A percentile compares a stretch with the other conserved stretches of the same genome.
phyloP scores from a whole-genome alignment of 2,329 filamentous ascomycete genomes.

The Lecanicillium sp. region DNA sequence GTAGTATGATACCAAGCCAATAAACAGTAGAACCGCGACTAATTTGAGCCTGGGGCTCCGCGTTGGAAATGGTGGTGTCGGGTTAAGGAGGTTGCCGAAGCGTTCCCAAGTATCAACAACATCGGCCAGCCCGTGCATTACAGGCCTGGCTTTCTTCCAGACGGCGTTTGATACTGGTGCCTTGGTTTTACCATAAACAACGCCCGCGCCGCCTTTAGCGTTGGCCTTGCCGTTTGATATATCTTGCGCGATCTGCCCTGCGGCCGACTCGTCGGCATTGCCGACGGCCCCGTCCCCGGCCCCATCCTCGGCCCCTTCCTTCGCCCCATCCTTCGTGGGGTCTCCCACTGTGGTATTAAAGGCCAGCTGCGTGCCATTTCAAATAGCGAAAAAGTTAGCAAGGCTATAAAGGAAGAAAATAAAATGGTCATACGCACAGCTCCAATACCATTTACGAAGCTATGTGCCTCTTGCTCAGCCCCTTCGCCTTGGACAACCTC shows the following conservation, averaged over 20 bases:
- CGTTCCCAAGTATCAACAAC: constrained; percentile 45
- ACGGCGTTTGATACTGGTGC: constrained; percentile 69
- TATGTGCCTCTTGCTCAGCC: constrained; percentile 71
- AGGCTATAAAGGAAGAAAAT: neutral
- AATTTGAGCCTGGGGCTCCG: constrained; percentile 48
- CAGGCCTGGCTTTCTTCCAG: constrained; percentile 67
- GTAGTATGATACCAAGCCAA: neutral
- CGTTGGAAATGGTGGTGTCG: constrained; percentile 55
- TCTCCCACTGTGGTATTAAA: constrained; percentile 67
- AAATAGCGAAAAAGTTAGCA: neutral
- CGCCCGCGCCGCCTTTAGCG: constrained; percentile 33
- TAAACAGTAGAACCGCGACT: constrained; percentile 44
- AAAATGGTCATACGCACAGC: constrained; percentile 10
- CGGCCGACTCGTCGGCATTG: neutral
- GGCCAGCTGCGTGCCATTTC: constrained; percentile 44
- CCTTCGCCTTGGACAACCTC: constrained; percentile 75
- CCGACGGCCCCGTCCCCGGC: constrained; percentile 32
- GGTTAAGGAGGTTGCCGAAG: constrained; percentile 52
- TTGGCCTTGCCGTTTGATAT: constrained; percentile 30
- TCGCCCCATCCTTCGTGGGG: constrained; percentile 52
- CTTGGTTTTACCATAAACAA: constrained; percentile 65
- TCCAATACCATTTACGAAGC: constrained; percentile 62
- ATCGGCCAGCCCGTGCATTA: constrained; percentile 55
- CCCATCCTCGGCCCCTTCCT: constrained; percentile 39
- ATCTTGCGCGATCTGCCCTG: constrained; percentile 21